Conservation (phyloP, 371 early-diverging fungal species). For the Syncephalastrum racemosum region DNA sequence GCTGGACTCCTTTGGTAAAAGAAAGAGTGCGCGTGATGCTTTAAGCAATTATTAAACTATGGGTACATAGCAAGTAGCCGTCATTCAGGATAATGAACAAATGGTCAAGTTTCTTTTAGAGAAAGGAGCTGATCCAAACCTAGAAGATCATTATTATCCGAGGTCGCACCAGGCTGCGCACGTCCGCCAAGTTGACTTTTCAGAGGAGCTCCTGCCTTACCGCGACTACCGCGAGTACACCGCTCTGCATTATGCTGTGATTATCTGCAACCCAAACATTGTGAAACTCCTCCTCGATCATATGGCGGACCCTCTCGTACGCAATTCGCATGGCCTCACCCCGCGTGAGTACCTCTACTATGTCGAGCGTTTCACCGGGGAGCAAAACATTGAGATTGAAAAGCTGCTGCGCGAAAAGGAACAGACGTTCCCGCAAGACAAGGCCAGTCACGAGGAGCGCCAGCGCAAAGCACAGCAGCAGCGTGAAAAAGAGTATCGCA, state of each 20-base stretch:
- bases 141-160: conserved; percentile 49
- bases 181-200: conserved; percentile 43
- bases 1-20: conserved; percentile 54
- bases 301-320: conserved; percentile 57
- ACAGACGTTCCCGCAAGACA: conserved; percentile 32
- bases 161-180: conserved; percentile 48
- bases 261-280: conserved; percentile 56
- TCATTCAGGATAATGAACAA: conserved; percentile 48
- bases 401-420: conserved; percentile 40
- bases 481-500: conserved; percentile 52
- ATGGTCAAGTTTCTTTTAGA: conserved; percentile 46
- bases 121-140: conserved; percentile 50
- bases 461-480: conserved; percentile 38
- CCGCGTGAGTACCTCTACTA: conserved; percentile 51
- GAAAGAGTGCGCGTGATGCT: not conserved
- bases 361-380: conserved; percentile 49
- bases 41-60: not conserved
- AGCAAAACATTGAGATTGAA: conserved; percentile 44
- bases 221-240: conserved; percentile 54
- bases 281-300: conserved; percentile 60
- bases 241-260: conserved; percentile 67
- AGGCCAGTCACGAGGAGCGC: conserved; percentile 43
- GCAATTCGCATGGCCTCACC: conserved; percentile 44
- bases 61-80: conserved; percentile 47
- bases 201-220: conserved; percentile 45